Base-by-base conservation (phyloP, 768 basidiomycete genomes). In the Saitozyma podzolica region DNA sequence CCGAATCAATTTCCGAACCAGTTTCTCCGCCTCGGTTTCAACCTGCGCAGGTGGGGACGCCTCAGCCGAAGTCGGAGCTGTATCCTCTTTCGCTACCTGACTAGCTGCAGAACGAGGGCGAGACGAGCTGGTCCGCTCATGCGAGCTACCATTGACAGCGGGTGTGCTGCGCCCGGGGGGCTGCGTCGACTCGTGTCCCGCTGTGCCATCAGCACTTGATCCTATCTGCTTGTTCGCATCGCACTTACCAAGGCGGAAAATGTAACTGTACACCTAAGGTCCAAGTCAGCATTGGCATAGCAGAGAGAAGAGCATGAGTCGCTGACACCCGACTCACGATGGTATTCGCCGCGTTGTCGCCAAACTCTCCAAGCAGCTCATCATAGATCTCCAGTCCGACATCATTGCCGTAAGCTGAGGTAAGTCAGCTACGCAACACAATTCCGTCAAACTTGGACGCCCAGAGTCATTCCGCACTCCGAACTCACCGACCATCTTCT, bases 401-500 rank as follows among this genome's bases (percentile, higher is more conserved):
- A 29, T 29, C 29, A 29, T 68, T 65, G 17, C 68, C 60, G 54
- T 68, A 70, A 14, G 64, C 73, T 74, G 19, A 63, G 91, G 14
- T 9, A 37, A 41, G 48, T 67, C 91, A 80, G 70, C 62, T 48
- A 29, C 29, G 29, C 2, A 29, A 29, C 29, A 29, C 29, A 2
- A 29, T 29, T 2, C 29, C 29, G 29, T 5, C 29, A 29, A 29
- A 29, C 29, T 29, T 29, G 29, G 29, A 29, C 2, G 29, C 29
- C 29, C 29, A 29, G 29, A 29, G 29, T 29, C 29, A 29, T 29
- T 29, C 29, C 29, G 29, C 29, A 17, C 19, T 58, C 16, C n/a
- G 42, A 1, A 86, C 93, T 82, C 68, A 94, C 93, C 90, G 70
- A 97, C 91, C 59, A 97, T 86, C 77, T 95, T 92, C 80, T 98